Evolutionary conservation across 2,329 filamentous ascomycete genomes (phyloP).

Genomic region (Metarhizium rileyi): DNA sequence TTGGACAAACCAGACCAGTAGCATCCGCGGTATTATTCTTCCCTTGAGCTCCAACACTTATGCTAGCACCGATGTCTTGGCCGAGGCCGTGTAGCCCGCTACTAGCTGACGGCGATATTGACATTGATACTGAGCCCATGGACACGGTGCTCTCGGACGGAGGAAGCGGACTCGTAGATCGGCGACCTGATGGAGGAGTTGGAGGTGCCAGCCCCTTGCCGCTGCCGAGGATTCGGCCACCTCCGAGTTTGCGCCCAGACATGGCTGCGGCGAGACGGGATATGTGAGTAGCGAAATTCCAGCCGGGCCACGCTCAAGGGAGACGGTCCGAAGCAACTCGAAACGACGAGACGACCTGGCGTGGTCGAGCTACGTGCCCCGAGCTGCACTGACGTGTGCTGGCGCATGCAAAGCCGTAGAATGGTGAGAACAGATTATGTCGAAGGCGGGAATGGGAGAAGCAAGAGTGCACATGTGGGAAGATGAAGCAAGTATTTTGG

Average conservation of each 20-base stretch:
- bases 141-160: constrained; percentile 66
- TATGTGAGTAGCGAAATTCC: not conserved
- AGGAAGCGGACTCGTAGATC: constrained; percentile 39
- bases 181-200: constrained; percentile 30
- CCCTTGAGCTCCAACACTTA: constrained; percentile 54
- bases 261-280: constrained; percentile 35
- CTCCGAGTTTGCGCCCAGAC: constrained; percentile 80
- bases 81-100: constrained; percentile 58
- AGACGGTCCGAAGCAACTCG: constrained; percentile 6
- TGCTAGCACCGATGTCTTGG: constrained; percentile 73
- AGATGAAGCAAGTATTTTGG: not conserved
- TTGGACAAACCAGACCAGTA: constrained; percentile 79
- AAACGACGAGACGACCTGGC: constrained; percentile 20
- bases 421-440: not conserved
- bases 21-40: constrained; percentile 38
- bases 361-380: constrained; percentile 24
- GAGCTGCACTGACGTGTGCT: constrained; percentile 16
- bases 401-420: constrained; percentile 5
- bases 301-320: not conserved
- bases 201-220: constrained; percentile 71
- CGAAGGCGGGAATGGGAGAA: not conserved
- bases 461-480: not conserved
- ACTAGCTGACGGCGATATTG: constrained; percentile 51
- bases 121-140: constrained; percentile 60
- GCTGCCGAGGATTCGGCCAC: constrained; percentile 82